Evolutionary conservation across 345 rosid genomes (phyloP), one percentile per base, ranked within the genome.

Genomic region (Citrus medica): DNA sequence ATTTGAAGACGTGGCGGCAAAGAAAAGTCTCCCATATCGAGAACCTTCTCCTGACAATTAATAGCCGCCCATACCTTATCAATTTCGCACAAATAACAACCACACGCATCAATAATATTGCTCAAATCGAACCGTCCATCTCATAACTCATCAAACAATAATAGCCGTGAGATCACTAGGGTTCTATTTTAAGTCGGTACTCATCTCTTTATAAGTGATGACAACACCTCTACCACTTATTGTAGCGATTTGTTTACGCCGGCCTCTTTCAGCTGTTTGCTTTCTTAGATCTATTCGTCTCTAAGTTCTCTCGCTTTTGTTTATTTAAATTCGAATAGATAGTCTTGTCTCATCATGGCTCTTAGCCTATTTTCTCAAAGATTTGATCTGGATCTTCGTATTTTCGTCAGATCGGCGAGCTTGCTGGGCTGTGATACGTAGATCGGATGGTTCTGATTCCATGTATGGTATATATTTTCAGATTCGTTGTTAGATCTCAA

Each of bases 51-150:
- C 12, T 2, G 8, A 7, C 71, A 55, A 32, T 32, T 76, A 17
- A 55, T 19, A 76, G 71, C 73, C 79, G 79, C 58, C 56, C 79
- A 35, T 6, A 1, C 73, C 73, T 76, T 67, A 67, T 75, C 78
- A 5, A 21, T 55, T 46, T 21, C 71, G 65, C 62, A 48, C 51
- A 14, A 48, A 12, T 7, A 17, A 66, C 71, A 46, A 42, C 35
- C 35, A 30, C 62, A 9, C 1, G 56, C 8, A 35, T 24, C 8
- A 35, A 69, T 24, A 71, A 61, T 24, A 63, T 46, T 24, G 56
- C 61, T 9, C 76, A 79, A 69, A 72, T 76, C 82, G 9, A 32
- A 77, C 87, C 84, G 79, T 84, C 68, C 70, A 84, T 66, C 22
- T 63, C 12, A 13, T 3, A 35, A 17, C 33, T 13, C 7, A 25